Percentiles rank a stretch among this genome's conserved stretches.
Evolutionary conservation across 805 yeast species (phyloP).

Genomic region (Danielia oregonensis): DNA sequence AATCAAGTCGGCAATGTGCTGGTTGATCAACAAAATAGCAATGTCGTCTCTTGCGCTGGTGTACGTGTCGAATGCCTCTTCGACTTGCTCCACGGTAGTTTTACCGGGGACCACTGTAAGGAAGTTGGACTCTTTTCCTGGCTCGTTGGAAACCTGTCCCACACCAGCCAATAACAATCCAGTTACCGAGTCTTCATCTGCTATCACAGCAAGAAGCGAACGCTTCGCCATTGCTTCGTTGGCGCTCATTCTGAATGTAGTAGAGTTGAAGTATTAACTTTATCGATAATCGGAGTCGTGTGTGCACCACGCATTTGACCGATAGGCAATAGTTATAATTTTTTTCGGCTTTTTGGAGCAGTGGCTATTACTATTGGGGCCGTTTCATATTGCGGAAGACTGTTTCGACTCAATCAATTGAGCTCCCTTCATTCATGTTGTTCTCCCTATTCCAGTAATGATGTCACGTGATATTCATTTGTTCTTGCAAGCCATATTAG

Average conservation of each 20-base stretch:
- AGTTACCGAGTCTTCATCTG: slow-evolving; percentile 96
- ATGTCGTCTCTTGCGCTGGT: slow-evolving; percentile 78
- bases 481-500: no score
- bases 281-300: neutral
- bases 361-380: no score
- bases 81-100: slow-evolving; percentile 73
- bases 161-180: slow-evolving; percentile 94
- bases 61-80: slow-evolving; percentile 68
- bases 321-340: no score
- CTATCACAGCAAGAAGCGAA: slow-evolving; percentile 85
- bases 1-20: slow-evolving; percentile 89
- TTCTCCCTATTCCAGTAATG: no score
- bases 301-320: neutral
- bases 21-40: slow-evolving; percentile 90
- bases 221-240: slow-evolving; percentile 59
- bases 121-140: slow-evolving; percentile 74
- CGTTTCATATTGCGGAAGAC: no score
- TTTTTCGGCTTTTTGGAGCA: no score
- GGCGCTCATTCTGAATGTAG: slow-evolving; percentile 17
- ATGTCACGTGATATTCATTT: no score
- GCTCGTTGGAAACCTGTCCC: slow-evolving; percentile 71
- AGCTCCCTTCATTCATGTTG: no score
- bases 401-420: no score
- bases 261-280: neutral
- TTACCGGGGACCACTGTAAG: slow-evolving; percentile 70